Percentiles rank a stretch among this genome's conserved stretches.
These are phyloP conservation scores for Ephemerocybe angulata DNA, from an alignment of 768 basidiomycete genomes.

Conservation along the genomic window DNA sequence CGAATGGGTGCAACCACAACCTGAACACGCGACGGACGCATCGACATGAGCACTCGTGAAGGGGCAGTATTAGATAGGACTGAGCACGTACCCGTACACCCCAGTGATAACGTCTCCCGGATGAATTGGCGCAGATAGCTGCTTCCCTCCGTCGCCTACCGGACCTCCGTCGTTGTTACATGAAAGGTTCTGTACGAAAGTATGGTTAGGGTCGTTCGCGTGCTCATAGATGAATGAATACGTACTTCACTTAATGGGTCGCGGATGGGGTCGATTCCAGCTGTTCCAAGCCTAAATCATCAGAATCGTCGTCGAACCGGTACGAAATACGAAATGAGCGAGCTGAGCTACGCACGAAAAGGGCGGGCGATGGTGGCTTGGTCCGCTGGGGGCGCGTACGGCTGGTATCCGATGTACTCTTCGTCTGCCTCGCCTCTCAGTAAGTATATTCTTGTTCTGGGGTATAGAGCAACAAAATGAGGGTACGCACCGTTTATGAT, in stretches of 20 bases:
- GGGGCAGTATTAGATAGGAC: no score
- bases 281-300: background rate
- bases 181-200: slow-evolving; percentile 20
- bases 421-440: slow-evolving; percentile 22
- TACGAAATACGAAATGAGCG: background rate
- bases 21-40: no score
- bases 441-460: no score
- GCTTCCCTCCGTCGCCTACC: slow-evolving; percentile 14
- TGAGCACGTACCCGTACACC: slow-evolving; percentile 25
- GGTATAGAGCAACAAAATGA: background rate
- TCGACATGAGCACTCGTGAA: no score
- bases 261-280: background rate
- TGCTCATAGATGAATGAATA: background rate
- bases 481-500: slow-evolving; percentile 25
- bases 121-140: slow-evolving; percentile 31
- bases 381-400: slow-evolving; percentile 30
- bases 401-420: slow-evolving; percentile 29
- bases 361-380: slow-evolving; percentile 33
- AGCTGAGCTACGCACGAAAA: background rate
- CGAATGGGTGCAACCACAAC: slow-evolving; percentile 31
- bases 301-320: background rate
- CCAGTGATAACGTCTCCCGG: slow-evolving; percentile 32
- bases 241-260: background rate
- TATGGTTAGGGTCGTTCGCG: background rate
- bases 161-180: slow-evolving; percentile 36